A percentile compares a stretch with the other conserved stretches of the same genome.
These are phyloP conservation scores for Silene coronaria DNA, from an alignment of 179 eudicot genomes.

Conservation along the genomic window DNA sequence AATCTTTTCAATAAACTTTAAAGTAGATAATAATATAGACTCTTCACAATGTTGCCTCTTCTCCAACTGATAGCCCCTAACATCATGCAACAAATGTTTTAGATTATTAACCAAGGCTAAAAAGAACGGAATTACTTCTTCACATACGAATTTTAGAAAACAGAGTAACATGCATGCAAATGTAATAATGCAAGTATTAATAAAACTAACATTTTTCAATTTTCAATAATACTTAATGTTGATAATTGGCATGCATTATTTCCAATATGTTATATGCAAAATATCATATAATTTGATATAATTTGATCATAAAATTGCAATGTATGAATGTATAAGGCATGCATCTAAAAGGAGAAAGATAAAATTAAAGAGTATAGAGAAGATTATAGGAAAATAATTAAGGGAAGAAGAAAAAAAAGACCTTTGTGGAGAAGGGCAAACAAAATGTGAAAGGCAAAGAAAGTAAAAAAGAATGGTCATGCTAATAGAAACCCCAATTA, in stretches of 20 bases:
- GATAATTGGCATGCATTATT: neutral
- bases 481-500: constrained; percentile 15
- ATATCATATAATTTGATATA: neutral
- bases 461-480: constrained; percentile 16
- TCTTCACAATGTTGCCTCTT: constrained; percentile 26
- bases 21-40: neutral
- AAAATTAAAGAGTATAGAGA: neutral
- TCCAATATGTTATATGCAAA: neutral
- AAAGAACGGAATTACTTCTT: neutral
- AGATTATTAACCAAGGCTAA: neutral
- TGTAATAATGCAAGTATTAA: neutral
- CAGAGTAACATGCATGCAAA: neutral
- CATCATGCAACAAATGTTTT: neutral
- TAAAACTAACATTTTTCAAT: neutral
- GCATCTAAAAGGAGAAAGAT: neutral
- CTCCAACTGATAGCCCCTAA: constrained; percentile 35
- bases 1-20: neutral
- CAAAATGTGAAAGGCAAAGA: constrained; percentile 17
- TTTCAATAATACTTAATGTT: neutral
- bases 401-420: constrained; percentile 7
- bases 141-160: no score
- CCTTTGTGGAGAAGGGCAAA: constrained; percentile 39
- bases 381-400: neutral
- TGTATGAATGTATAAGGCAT: neutral
- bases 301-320: neutral